These are phyloP conservation scores for Cinnamomum chago DNA, from an alignment of 164 flowering plant species.

Conservation along the genomic window DNA sequence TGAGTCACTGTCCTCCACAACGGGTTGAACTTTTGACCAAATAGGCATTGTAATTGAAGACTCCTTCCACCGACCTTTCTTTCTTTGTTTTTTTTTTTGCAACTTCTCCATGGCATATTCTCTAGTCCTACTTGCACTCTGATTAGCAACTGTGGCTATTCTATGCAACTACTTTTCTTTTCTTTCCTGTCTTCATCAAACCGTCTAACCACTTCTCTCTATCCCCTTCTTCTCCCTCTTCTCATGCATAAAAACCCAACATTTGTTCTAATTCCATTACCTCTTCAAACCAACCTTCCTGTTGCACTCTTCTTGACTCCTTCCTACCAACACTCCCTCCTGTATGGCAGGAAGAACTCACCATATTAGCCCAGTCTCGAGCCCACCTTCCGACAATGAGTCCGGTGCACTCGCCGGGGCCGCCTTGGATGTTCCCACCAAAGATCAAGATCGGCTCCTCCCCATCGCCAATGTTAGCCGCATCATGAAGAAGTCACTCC, in stretches of 20 bases:
- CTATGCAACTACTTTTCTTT: constrained; percentile 4
- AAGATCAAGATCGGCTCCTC: constrained; percentile 39
- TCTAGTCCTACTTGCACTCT: not conserved
- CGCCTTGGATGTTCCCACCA: constrained; percentile 16
- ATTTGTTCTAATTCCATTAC: constrained; percentile 3
- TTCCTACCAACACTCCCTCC: not conserved
- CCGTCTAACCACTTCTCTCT: constrained; percentile 25
- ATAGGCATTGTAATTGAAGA: not conserved
- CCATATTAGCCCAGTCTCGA: constrained; percentile 21
- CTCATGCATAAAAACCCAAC: constrained; percentile 1
- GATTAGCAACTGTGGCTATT: not conserved
- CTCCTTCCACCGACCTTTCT: not conserved
- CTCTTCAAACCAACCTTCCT: not conserved
- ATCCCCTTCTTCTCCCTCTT: not conserved
- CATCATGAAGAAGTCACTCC: constrained; percentile 40
- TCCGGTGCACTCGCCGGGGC: constrained; percentile 8
- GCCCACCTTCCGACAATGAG: constrained; percentile 23
- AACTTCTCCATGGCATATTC: not conserved
- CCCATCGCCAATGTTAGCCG: constrained; percentile 47
- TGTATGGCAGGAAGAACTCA: constrained; percentile 25
- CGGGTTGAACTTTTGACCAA: not conserved
- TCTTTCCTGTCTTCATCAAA: constrained; percentile 27
- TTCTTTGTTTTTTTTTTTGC: too few species aligned
- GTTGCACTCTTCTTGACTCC: not conserved
- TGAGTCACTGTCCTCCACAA: too few species aligned